Base-by-base conservation (phyloP, 805 yeast genomes). In the Ogataea minuta region DNA sequence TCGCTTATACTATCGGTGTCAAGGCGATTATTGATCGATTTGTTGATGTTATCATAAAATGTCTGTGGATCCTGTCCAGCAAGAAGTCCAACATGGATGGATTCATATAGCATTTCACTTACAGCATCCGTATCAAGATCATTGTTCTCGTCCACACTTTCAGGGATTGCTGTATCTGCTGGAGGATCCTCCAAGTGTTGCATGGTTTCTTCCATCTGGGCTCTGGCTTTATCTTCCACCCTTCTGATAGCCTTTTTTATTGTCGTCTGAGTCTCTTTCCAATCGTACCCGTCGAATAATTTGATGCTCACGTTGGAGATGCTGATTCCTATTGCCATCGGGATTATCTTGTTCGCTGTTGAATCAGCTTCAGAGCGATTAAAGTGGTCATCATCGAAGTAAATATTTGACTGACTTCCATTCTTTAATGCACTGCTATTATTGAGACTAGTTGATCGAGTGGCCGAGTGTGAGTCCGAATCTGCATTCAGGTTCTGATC, bases 221-320 rank as follows among this genome's bases (percentile, higher is more conserved):
- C 26, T 14, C 34, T 37, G 5, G 74, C 80, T 28, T 66, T 69
- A 6, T 60, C 66, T 48, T 82, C 88, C 6, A 87, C 74, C 9
- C 74, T 63, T 38, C 73, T 74, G 0, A 90, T 80, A 0, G 86
- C 84, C n/a, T 71, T 74, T 9, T 69, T 66, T 20, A 93, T 81
- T 0, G 80, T 69, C 16, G 68, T 69, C 41, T 95, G 71, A 0
- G 98, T 88, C 29, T 77, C 76, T 39, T 74, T 74, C 95, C 97
- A 89, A 52, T 93, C 98, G 56, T 81, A 93, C 0, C 99, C 99
- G 64, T 93, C 99, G 57, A 75, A 80, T 13, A 91, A 62, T 35
- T 69, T 74, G 2, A 84, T 52, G 1, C 52, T 55, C 0, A 68
- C 60, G 33, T 70, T 70, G 2, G 70, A 56, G 4, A 72, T 53